Base-by-base conservation (phyloP, 495 filamentous ascomycete genomes). In the Annulohypoxylon maeteangense region DNA sequence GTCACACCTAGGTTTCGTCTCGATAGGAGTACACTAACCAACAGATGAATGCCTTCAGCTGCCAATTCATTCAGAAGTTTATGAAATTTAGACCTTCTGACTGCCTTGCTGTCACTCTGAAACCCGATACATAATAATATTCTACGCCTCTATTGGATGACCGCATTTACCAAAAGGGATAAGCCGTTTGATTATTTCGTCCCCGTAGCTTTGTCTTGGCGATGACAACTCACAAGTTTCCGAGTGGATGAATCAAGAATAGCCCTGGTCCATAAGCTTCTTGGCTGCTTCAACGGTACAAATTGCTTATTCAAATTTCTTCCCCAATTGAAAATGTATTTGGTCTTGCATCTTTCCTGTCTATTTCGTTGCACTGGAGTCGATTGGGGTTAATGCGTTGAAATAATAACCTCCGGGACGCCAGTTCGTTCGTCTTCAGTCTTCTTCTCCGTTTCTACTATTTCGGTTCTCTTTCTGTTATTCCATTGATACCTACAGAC, bases 211-310 rank as follows among this genome's bases (percentile, higher is more conserved):
- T 34, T 48, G 51, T 63, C 67, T 69, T 69, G 67, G 67, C 67
- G 31, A 32, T 69, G 67, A 69, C 67, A 69, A 36, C 67, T 27
- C 58, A 69, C 53, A 69, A 32, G 10, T 51, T 50, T 31, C 56
- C 47, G 38, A 61, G 34, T 55, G 55, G 55, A 36, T 29, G 47
- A 44, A 45, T 54, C 47, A 31, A 31, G 56, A 44, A 45, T 16
- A 27, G 32, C 62, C 51, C 42, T 58, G 53, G 22, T 42, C 48
- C 50, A 65, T 47, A 2, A 36, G 16, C 16, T 22, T 11, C 47
- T 51, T 51, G 47, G 47, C 47, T 27, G 47, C 47, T 51, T 51
- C 53, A 22, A 38, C 11, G 27, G 57, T 61, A 61, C 50, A 8
- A 40, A 22, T 51, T 38, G 40, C 34, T 40, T 57, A 57, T 42